These are phyloP conservation scores for Cokeromyces recurvatus DNA, from an alignment of 371 early-diverging fungal genomes.

Conservation along the genomic window DNA sequence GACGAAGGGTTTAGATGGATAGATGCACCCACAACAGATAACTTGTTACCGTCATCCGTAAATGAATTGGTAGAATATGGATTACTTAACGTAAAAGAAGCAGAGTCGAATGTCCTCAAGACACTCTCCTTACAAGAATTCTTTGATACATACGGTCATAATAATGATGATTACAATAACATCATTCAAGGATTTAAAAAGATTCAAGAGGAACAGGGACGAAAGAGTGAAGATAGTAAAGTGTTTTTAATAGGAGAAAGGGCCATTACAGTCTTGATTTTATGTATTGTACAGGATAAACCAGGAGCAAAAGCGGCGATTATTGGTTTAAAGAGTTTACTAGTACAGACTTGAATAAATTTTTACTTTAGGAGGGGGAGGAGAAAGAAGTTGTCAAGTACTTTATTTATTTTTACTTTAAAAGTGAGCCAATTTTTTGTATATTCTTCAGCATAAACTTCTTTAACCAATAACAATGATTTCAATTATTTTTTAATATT, in stretches of 20 bases:
- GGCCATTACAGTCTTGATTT: slow-evolving; percentile 8
- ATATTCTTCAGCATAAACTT: too few species aligned
- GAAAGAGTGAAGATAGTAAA: neutral
- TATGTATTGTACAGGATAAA: slow-evolving; percentile 11
- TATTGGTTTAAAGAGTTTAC: slow-evolving; percentile 17
- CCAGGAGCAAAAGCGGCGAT: slow-evolving; percentile 4
- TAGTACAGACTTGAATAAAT: slow-evolving; percentile 12
- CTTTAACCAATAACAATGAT: too few species aligned
- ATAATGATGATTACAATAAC: slow-evolving; percentile 1
- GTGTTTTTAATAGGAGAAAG: slow-evolving; percentile 13
- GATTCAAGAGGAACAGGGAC: neutral
- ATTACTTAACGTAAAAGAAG: slow-evolving; percentile 1
- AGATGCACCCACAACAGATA: neutral
- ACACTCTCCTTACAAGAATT: slow-evolving; percentile 6
- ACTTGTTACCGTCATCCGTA: slow-evolving; percentile 1
- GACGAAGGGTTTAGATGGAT: slow-evolving; percentile 20
- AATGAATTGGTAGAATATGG: slow-evolving; percentile 8
- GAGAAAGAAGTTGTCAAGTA: too few species aligned
- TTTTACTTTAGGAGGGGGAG: too few species aligned
- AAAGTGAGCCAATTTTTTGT: too few species aligned
- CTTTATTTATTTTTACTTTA: too few species aligned
- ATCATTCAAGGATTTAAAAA: slow-evolving; percentile 8
- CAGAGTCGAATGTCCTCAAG: neutral
- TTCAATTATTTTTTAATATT: too few species aligned
- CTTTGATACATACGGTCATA: neutral